Evolutionary conservation across 768 basidiomycete species (phyloP).

Genomic region (Pleurotus eryngii): DNA sequence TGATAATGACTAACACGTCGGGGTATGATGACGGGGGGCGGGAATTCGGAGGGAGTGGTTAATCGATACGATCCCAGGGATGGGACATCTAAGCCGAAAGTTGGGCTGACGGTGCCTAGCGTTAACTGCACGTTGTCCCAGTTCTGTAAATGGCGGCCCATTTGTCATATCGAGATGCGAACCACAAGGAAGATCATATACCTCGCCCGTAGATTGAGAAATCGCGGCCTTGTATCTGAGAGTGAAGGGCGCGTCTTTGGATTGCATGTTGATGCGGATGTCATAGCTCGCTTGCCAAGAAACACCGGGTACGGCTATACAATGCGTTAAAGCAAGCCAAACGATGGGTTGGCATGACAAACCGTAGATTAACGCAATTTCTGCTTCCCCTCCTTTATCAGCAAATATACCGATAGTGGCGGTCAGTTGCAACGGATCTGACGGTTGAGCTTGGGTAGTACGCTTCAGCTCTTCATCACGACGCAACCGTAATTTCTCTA

Average conservation of each 20-base stretch:
- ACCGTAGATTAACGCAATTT: conserved; percentile 39
- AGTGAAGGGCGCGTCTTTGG: conserved; percentile 32
- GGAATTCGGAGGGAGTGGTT: conserved; percentile 12
- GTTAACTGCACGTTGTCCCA: conserved; percentile 40
- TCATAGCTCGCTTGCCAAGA: conserved; percentile 40
- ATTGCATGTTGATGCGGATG: conserved; percentile 39
- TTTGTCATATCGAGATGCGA: neutral
- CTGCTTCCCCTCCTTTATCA: conserved; percentile 30
- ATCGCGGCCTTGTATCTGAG: conserved; percentile 40
- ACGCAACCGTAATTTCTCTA: conserved; percentile 19
- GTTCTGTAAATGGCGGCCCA: conserved; percentile 20
- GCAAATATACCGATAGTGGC: conserved; percentile 35
- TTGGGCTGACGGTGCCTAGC: conserved; percentile 41
- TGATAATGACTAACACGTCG: neutral
- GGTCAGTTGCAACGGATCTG: conserved; percentile 19
- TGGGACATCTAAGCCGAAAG: conserved; percentile 36
- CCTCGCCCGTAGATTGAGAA: conserved; percentile 41
- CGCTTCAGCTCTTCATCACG: conserved; percentile 20
- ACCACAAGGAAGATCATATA: conserved; percentile 9
- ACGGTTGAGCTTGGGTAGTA: conserved; percentile 7
- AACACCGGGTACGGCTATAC: conserved; percentile 31
- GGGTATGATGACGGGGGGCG: no score
- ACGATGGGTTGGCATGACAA: neutral
- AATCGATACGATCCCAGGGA: conserved; percentile 35
- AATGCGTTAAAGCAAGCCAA: neutral